These are phyloP conservation scores for Torulaspora globosa DNA, from an alignment of 1,139 yeast genomes.

Conservation along the genomic window DNA sequence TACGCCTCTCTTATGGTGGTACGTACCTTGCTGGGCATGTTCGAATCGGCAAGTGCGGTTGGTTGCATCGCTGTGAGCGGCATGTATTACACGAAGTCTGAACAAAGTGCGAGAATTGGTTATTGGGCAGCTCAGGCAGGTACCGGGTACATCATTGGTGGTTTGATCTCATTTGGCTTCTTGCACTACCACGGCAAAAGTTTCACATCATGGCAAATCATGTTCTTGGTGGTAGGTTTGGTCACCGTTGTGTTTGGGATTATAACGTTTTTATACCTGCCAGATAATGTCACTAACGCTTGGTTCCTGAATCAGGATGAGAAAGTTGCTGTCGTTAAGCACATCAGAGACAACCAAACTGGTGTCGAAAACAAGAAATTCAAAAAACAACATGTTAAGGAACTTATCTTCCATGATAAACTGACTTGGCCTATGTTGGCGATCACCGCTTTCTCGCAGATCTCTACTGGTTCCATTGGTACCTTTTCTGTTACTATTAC, in stretches of 20 bases:
- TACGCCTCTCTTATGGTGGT: slow-evolving; percentile 50
- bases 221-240: slow-evolving; percentile 49
- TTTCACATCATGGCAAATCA: slow-evolving; percentile 47
- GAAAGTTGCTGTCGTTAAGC: slow-evolving; percentile 48
- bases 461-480: slow-evolving; percentile 46
- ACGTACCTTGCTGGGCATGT: slow-evolving; percentile 50
- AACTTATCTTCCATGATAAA: slow-evolving; percentile 42
- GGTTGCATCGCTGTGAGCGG: slow-evolving; percentile 55
- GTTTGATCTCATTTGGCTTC: slow-evolving; percentile 52
- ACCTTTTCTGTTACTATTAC: slow-evolving; percentile 49
- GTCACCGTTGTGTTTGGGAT: slow-evolving; percentile 50
- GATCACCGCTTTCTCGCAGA: slow-evolving; percentile 38
- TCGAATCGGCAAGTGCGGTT: slow-evolving; percentile 57
- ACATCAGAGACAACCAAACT: slow-evolving; percentile 47
- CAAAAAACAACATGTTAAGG: slow-evolving; percentile 50
- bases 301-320: slow-evolving; percentile 51
- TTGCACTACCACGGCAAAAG: slow-evolving; percentile 36
- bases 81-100: slow-evolving; percentile 51
- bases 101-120: slow-evolving; percentile 51
- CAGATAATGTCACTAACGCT: slow-evolving; percentile 53
- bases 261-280: slow-evolving; percentile 44
- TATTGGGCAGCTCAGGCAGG: slow-evolving; percentile 47
- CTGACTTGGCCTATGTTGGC: slow-evolving; percentile 46
- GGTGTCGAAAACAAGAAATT: slow-evolving; percentile 56
- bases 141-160: slow-evolving; percentile 51